A percentile compares a stretch with the other conserved stretches of the same genome.
Evolutionary conservation across 371 early-diverging fungal species (phyloP).

Genomic region (Rhizopus arrhizus): DNA sequence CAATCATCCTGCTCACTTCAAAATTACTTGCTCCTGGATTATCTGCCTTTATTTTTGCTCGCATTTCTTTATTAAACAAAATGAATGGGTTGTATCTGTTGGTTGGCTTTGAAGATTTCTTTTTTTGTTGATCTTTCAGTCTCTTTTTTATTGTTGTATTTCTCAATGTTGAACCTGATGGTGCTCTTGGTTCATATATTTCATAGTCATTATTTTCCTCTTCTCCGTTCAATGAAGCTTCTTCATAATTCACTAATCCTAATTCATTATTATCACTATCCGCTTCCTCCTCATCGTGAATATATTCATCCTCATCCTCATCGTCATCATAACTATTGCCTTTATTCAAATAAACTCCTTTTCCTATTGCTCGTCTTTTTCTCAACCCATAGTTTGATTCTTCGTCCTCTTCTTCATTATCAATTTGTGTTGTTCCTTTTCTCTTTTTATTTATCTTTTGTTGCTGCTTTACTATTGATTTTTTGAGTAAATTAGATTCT

Average conservation of each 20-base stretch:
- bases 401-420: too few species aligned
- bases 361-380: neutral
- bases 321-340: neutral
- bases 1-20: conserved; percentile 17
- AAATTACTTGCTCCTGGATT: conserved; percentile 10
- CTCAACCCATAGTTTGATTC: neutral
- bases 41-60: conserved; percentile 4
- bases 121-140: neutral
- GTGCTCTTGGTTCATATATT: neutral
- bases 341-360: neutral
- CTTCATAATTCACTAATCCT: neutral
- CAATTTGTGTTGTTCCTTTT: too few species aligned
- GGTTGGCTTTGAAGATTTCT: conserved; percentile 6
- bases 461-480: neutral
- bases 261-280: neutral
- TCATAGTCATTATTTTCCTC: neutral
- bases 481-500: neutral
- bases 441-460: too few species aligned
- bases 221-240: neutral
- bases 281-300: neutral
- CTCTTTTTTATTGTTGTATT: neutral
- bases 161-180: neutral
- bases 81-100: conserved; percentile 30
- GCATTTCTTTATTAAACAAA: conserved; percentile 24
- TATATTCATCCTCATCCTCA: conserved; percentile 2